Percentiles rank a stretch among this genome's conserved stretches.
phyloP scores from a whole-genome alignment of 2,329 filamentous ascomycete species.

The Aureobasidium sp. region DNA sequence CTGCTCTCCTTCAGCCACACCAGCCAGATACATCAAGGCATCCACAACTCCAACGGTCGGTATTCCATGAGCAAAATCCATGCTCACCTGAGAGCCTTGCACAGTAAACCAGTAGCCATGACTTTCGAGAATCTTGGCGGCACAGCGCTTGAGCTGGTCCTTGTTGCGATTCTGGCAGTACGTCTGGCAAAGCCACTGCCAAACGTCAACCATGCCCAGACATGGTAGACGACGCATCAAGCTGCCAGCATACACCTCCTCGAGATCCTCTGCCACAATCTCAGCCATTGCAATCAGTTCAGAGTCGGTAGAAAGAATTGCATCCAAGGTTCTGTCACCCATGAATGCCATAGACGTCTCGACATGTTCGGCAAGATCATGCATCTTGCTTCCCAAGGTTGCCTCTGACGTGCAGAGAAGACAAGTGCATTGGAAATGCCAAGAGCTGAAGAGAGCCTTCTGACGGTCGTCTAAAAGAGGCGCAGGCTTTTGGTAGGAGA shows the following conservation, averaged over 20 bases:
- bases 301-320: neutral
- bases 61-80: neutral
- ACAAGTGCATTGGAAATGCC: neutral
- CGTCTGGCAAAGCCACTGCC: neutral
- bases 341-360: neutral
- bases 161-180: neutral
- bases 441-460: neutral
- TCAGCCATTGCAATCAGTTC: neutral
- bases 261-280: neutral
- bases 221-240: neutral
- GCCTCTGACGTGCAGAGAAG: neutral
- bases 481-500: neutral
- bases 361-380: neutral
- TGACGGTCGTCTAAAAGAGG: neutral
- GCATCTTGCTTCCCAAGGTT: neutral
- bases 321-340: neutral
- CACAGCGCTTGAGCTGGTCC: neutral
- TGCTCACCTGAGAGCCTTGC: neutral
- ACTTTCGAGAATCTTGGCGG: neutral
- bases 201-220: neutral
- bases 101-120: neutral
- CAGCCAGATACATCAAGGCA: conserved; percentile 15
- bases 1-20: conserved; percentile 15
- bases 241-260: neutral
- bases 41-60: conserved; percentile 4